Evolutionary conservation across 2,329 filamentous ascomycete species (phyloP).

Genomic region (Karstenula rhodostoma): DNA sequence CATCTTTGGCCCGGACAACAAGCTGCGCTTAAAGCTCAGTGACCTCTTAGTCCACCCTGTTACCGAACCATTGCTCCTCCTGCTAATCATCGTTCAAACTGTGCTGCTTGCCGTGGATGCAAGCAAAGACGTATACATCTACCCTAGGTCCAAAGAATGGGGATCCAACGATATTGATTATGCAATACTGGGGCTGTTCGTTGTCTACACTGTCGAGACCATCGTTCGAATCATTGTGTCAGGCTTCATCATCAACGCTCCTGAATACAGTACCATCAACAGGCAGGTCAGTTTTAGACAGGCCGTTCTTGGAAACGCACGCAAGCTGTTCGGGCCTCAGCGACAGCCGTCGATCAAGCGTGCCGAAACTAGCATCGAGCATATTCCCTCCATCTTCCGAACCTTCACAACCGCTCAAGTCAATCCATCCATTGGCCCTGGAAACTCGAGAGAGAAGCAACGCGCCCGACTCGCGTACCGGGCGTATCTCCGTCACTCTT

Average conservation of each 20-base stretch:
- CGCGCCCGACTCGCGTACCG: slow-evolving; percentile 85
- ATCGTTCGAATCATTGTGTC: slow-evolving; percentile 88
- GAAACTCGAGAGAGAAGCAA: slow-evolving; percentile 78
- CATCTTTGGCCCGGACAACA: slow-evolving; percentile 81
- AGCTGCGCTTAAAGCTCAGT: slow-evolving; percentile 76
- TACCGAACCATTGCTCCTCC: slow-evolving; percentile 84
- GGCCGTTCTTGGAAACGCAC: slow-evolving; percentile 78
- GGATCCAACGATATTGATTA: slow-evolving; percentile 74
- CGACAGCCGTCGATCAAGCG: slow-evolving; percentile 72
- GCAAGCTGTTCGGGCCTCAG: slow-evolving; percentile 81
- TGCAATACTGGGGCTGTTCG: slow-evolving; percentile 81
- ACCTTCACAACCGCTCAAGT: slow-evolving; percentile 78
- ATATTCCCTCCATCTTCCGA: slow-evolving; percentile 73
- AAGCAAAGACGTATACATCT: slow-evolving; percentile 71
- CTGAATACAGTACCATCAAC: slow-evolving; percentile 91
- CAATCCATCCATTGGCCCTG: slow-evolving; percentile 59
- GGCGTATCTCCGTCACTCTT: slow-evolving; percentile 92
- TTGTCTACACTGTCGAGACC: slow-evolving; percentile 88
- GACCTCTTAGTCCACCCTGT: slow-evolving; percentile 85
- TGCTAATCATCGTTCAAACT: slow-evolving; percentile 88
- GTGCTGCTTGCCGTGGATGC: slow-evolving; percentile 88
- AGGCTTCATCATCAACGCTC: slow-evolving; percentile 87
- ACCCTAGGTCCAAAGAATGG: slow-evolving; percentile 70
- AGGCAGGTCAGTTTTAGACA: slow-evolving; percentile 76
- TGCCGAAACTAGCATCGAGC: slow-evolving; percentile 49